phyloP scores from a whole-genome alignment of 1,284 basidiomycete genomes.

The Dichomitus squalens region DNA sequence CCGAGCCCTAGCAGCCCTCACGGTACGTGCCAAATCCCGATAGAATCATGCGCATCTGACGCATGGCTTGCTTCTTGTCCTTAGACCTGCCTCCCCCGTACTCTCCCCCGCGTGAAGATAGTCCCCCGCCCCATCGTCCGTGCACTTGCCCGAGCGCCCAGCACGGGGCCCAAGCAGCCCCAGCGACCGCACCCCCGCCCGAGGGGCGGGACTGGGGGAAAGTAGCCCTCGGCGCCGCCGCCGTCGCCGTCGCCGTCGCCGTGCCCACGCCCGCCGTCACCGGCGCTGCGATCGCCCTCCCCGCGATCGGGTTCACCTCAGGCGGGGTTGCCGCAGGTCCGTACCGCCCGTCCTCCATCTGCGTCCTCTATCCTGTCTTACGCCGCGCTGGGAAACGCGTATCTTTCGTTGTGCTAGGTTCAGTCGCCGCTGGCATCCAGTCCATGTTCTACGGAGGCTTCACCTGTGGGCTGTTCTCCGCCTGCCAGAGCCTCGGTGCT shows the following conservation, averaged over 20 bases:
- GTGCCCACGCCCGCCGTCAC: not conserved
- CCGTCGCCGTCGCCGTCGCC: not conserved
- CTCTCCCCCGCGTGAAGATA: not conserved
- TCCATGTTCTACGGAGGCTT: constrained; percentile 6
- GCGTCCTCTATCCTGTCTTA: not conserved
- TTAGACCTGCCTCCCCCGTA: not conserved
- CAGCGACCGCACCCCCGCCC: not conserved
- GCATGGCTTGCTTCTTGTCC: too few relatives aligned
- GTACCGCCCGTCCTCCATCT: not conserved
- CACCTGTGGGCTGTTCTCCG: constrained; percentile 10
- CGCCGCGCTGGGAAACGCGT: too few relatives aligned
- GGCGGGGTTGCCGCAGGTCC: not conserved
- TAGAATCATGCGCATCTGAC: too few relatives aligned
- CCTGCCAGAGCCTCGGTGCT: constrained; percentile 6
- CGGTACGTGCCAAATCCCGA: too few relatives aligned
- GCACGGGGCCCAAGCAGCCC: not conserved
- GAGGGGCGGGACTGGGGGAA: not conserved
- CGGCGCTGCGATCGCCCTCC: not conserved
- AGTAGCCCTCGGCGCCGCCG: not conserved
- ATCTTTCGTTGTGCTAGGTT: not conserved
- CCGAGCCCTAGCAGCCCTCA: too few relatives aligned
- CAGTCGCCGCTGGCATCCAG: constrained; percentile 5
- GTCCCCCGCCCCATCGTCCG: not conserved
- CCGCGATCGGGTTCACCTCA: constrained; percentile 2
- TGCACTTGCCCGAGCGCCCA: not conserved